Conservation (phyloP, 257 asterid genomes). For the Ehretia macrophylla region DNA sequence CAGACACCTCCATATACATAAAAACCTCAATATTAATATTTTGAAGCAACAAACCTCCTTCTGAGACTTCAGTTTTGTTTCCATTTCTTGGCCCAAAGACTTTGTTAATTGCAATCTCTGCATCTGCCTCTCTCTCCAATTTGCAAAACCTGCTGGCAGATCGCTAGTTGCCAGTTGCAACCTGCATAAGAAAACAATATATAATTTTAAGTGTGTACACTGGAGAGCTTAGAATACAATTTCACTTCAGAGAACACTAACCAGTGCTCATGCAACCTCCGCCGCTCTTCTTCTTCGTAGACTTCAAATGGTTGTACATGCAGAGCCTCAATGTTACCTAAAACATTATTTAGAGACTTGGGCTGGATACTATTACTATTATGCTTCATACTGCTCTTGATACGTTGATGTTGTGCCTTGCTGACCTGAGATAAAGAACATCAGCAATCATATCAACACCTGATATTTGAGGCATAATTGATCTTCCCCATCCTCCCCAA, state of each 20-base stretch:
- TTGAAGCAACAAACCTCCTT: slow-evolving; percentile 47
- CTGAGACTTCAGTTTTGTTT: slow-evolving; percentile 35
- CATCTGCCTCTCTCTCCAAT: slow-evolving; percentile 51
- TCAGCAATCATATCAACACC: background rate
- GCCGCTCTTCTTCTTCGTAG: slow-evolving; percentile 89
- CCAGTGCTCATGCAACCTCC: slow-evolving; percentile 79
- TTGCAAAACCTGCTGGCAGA: slow-evolving; percentile 51
- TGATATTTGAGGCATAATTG: no score
- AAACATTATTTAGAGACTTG: slow-evolving; percentile 64
- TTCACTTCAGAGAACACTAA: slow-evolving; percentile 33
- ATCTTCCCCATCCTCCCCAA: no score
- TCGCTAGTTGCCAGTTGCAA: slow-evolving; percentile 61
- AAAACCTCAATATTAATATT: no score
- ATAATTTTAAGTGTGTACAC: slow-evolving; percentile 2
- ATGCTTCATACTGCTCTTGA: slow-evolving; percentile 73
- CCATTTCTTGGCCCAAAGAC: slow-evolving; percentile 61
- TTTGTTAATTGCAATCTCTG: slow-evolving; percentile 34
- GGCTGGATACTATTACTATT: slow-evolving; percentile 65
- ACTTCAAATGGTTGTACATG: slow-evolving; percentile 85
- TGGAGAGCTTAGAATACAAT: slow-evolving; percentile 18
- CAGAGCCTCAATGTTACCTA: slow-evolving; percentile 65
- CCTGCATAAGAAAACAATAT: slow-evolving; percentile 37
- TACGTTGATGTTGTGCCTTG: slow-evolving; percentile 82
- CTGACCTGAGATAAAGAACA: slow-evolving; percentile 58
- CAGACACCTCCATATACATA: background rate